Percentiles rank a stretch among this genome's conserved stretches.
Evolutionary conservation across 768 basidiomycete genomes (phyloP).

Genomic region (Coprinopsis cinerea): DNA sequence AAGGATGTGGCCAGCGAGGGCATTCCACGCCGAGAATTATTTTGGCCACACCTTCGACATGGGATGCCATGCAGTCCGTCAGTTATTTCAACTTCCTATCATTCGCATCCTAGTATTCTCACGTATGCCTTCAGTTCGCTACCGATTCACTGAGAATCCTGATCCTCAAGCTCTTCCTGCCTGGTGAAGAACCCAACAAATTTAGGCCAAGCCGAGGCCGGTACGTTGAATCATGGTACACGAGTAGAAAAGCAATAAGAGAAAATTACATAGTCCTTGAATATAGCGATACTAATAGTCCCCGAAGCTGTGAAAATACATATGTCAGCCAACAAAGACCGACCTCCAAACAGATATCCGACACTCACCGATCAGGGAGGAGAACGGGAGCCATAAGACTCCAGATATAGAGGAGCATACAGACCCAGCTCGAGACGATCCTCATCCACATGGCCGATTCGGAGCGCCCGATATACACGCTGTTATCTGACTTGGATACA

Average conservation of each 20-base stretch:
- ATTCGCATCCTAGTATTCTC: not conserved
- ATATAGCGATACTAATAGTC: not conserved
- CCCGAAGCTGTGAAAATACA: not conserved
- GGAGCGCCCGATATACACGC: slow-evolving; percentile 90
- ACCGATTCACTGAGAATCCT: not conserved
- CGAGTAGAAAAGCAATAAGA: not conserved
- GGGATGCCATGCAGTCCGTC: slow-evolving; percentile 29
- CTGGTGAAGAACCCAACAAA: not conserved
- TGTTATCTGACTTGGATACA: slow-evolving; percentile 55
- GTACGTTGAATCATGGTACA: not conserved
- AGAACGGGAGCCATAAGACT: slow-evolving; percentile 83
- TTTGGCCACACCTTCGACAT: slow-evolving; percentile 32
- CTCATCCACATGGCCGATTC: slow-evolving; percentile 99
- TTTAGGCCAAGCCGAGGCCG: too few relatives aligned
- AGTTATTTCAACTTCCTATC: slow-evolving; percentile 10
- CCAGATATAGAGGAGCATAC: slow-evolving; percentile 81
- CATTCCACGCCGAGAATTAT: slow-evolving; percentile 19
- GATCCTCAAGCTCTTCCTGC: not conserved
- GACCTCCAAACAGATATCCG: too few relatives aligned
- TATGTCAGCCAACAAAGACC: too few relatives aligned
- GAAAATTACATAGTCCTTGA: not conserved
- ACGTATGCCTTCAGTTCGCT: not conserved
- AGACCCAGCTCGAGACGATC: slow-evolving; percentile 93
- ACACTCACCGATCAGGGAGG: slow-evolving; percentile 80
- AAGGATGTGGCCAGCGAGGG: slow-evolving; percentile 25